These are phyloP conservation scores for Myriosclerotinia duriaeana DNA, from an alignment of 2,329 filamentous ascomycete species.

Conservation along the genomic window DNA sequence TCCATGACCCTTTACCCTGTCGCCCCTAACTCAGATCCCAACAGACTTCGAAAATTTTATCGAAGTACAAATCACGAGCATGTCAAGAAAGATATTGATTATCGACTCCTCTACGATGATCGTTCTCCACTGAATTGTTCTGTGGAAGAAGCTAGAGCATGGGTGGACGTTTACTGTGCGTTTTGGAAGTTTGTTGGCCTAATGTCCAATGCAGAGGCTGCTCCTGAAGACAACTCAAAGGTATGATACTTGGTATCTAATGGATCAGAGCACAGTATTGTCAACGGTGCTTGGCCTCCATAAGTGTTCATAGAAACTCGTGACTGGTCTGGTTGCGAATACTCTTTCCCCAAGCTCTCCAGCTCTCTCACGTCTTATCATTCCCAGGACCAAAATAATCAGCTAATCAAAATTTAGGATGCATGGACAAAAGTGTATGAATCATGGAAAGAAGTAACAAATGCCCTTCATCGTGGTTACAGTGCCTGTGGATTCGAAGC, in stretches of 20 bases:
- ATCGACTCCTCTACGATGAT: conserved; percentile 63
- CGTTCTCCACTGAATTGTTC: conserved; percentile 38
- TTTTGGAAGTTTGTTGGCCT: conserved; percentile 83
- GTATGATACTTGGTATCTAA: conserved; percentile 26
- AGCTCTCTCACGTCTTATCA: neutral
- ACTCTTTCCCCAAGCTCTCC: neutral
- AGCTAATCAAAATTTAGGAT: conserved; percentile 10
- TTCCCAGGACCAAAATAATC: neutral
- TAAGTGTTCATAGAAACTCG: neutral
- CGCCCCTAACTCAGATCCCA: conserved; percentile 59
- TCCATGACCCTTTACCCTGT: conserved; percentile 74
- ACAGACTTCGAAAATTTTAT: conserved; percentile 68
- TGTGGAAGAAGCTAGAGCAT: conserved; percentile 68
- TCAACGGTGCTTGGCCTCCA: neutral
- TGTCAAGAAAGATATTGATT: conserved; percentile 65
- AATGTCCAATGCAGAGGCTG: conserved; percentile 65
- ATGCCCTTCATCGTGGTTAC: conserved; percentile 77
- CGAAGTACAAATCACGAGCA: conserved; percentile 66
- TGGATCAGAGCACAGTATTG: neutral
- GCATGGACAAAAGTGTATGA: conserved; percentile 79
- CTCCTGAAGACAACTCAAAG: conserved; percentile 39
- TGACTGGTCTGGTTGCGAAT: conserved; percentile 7
- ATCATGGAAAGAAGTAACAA: conserved; percentile 82
- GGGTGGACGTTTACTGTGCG: conserved; percentile 78
- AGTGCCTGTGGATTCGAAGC: conserved; percentile 72